Conservation (phyloP, 2,329 filamentous ascomycete genomes). For the Sclerotinia nivalis region DNA sequence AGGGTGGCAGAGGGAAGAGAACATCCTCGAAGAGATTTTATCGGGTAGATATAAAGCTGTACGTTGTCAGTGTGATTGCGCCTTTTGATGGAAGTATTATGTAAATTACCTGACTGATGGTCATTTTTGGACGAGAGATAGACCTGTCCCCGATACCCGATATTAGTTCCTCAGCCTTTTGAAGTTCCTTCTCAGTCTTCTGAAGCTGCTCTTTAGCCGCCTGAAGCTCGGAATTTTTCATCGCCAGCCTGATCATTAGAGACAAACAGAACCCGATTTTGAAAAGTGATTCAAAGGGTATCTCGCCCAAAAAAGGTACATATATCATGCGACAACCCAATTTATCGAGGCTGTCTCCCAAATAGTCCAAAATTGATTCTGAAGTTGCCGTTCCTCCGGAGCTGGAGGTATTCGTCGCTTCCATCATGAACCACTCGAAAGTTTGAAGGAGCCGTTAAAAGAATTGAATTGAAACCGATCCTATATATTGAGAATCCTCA, state of each 20-base stretch:
- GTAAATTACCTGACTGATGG: slow-evolving; percentile 15
- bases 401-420: neutral
- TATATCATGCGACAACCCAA: too few relatives aligned
- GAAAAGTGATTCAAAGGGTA: neutral
- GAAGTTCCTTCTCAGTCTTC: neutral
- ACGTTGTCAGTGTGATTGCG: neutral
- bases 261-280: neutral
- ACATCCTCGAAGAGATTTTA: slow-evolving; percentile 69
- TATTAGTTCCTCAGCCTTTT: neutral
- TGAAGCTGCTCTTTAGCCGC: neutral
- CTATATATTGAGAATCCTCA: too few relatives aligned
- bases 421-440: neutral
- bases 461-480: neutral
- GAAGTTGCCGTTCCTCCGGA: neutral
- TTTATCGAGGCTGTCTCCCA: neutral
- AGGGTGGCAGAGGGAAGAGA: slow-evolving; percentile 55
- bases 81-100: too few relatives aligned
- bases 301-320: neutral
- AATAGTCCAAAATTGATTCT: neutral
- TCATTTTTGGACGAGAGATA: slow-evolving; percentile 9
- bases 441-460: too few relatives aligned
- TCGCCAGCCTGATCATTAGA: neutral
- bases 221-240: neutral
- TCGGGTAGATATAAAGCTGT: slow-evolving; percentile 70
- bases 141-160: neutral